Percentiles rank a stretch among this genome's conserved stretches.
phyloP scores from a whole-genome alignment of 176 grass and related monocot genomes.

The Rhipidocladum racemiflorum region DNA sequence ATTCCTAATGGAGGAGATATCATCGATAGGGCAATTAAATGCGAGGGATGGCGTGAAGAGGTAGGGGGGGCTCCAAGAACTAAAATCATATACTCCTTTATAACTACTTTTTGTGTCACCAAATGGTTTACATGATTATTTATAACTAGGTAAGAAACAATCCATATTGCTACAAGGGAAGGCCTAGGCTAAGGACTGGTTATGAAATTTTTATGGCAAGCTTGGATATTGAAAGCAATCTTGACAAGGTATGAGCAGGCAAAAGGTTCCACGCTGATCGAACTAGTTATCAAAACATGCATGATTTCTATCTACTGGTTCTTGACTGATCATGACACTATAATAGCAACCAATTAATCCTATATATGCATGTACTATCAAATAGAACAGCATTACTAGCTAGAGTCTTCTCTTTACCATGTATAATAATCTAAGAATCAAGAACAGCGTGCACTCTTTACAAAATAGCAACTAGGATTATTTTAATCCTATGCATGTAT shows the following conservation, averaged over 20 bases:
- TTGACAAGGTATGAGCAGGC: conserved; percentile 66
- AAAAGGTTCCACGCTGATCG: no score
- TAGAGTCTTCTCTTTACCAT: neutral
- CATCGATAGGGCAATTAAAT: conserved; percentile 58
- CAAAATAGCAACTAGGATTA: neutral
- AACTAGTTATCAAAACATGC: no score
- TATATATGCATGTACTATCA: no score
- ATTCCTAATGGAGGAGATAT: conserved; percentile 54
- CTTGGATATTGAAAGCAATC: conserved; percentile 62
- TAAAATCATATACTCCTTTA: no score
- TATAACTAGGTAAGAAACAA: conserved; percentile 54
- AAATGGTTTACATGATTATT: neutral
- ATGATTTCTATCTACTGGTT: no score
- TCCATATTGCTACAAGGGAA: conserved; percentile 69
- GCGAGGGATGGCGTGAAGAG: conserved; percentile 44
- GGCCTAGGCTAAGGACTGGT: conserved; percentile 55
- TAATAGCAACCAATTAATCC: neutral
- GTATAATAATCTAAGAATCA: no score
- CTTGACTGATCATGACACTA: neutral
- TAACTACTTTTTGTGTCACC: neutral
- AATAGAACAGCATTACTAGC: no score
- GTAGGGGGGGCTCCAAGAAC: no score
- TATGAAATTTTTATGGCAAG: conserved; percentile 52
- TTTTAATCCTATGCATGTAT: no score
- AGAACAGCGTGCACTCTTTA: neutral